Base-by-base conservation (phyloP, 2,329 filamentous ascomycete species). In the Allantophomopsis lycopodina region DNA sequence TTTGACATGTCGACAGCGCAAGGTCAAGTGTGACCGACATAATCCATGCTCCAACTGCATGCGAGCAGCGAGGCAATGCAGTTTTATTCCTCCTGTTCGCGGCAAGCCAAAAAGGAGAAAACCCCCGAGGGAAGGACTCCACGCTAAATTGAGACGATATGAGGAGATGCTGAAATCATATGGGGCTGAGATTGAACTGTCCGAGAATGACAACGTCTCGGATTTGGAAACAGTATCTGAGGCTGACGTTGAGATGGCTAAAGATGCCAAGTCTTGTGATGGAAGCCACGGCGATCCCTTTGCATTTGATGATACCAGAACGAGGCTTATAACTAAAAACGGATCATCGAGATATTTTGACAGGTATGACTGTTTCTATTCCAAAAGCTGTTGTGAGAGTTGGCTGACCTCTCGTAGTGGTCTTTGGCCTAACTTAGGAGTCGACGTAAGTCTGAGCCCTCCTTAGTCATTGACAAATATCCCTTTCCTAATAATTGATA, bases 1-100 rank as follows among this genome's bases (percentile, higher is more conserved):
- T 50, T 68, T 84, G 12, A 66, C 78, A 15, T 89, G 83, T 53
- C 81, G 86, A 54, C 79, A 83, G 55, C 74, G 80, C 44, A 86
- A 86, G 56, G 71, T 86, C 34, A 77, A 77, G 43, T 86, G 82
- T 57, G 76, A 85, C 57, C 80, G 79, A 58, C 73, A 69, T 48
- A 77, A 77, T 57, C 81, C 81, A 12, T 86, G 82, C 53, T 65
- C 71, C 49, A 79, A 80, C 57, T 85, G 81, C 52, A 62, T 75
- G 53, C 79, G 71, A 57, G 68, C 72, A 39, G 60, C 66, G 16
- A 68, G 69, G 23, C 71, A 81, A 47, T 86, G 77, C 53, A 49
- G 54, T 17, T 64, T 51, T 28, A 65, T 68, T 31, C 71, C 78
- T 7, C 58, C 71, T 46, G 61, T 73, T 50, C 61, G 74, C 48